A percentile compares a stretch with the other conserved stretches of the same genome.
Conservation (phyloP, 331 rosid species). For the Dryas integrifolia region DNA sequence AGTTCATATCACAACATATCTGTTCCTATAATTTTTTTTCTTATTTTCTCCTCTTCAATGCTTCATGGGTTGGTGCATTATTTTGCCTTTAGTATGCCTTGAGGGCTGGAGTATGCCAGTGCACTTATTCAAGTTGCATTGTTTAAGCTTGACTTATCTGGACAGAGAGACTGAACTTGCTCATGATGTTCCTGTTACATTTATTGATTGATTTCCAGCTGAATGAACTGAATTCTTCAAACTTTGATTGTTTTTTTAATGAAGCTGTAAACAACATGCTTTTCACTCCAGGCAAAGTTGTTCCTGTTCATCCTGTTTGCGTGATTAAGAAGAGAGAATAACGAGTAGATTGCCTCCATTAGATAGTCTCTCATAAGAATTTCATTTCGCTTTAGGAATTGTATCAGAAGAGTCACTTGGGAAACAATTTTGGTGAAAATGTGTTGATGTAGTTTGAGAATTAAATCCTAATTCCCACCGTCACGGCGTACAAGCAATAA, state of each 20-base stretch:
- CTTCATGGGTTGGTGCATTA: constrained; percentile 12
- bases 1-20: constrained; percentile 4
- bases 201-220: neutral
- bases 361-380: neutral
- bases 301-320: neutral
- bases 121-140: neutral
- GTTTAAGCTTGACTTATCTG: constrained; percentile 1
- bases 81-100: constrained; percentile 4
- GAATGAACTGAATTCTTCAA: neutral
- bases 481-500: too few relatives aligned
- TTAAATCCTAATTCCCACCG: too few relatives aligned
- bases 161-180: constrained; percentile 19
- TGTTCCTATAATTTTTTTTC: neutral
- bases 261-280: neutral
- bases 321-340: neutral
- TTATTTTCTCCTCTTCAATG: constrained; percentile 9
- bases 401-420: neutral
- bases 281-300: neutral
- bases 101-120: neutral
- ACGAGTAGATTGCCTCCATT: neutral
- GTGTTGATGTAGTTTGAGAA: too few relatives aligned
- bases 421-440: neutral
- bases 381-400: neutral
- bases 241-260: neutral
- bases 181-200: constrained; percentile 3